These are phyloP conservation scores for Solanum chilense DNA, from an alignment of 257 asterid genomes.

Conservation along the genomic window DNA sequence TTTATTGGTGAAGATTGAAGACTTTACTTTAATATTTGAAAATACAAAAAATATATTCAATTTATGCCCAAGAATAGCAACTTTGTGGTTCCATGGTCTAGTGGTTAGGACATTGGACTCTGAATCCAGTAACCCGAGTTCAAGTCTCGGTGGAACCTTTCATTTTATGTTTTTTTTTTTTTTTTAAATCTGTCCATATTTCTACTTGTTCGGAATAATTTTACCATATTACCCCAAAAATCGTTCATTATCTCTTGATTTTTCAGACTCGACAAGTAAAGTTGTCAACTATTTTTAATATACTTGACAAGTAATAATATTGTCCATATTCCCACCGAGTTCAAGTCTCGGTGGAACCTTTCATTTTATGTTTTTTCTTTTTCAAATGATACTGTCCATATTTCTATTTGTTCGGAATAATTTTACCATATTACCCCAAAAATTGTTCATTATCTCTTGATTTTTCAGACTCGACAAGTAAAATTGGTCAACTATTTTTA, in stretches of 20 bases:
- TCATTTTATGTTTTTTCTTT: neutral
- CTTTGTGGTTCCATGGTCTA: conserved; percentile 18
- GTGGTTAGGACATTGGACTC: conserved; percentile 41
- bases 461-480: too few species aligned
- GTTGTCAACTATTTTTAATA: too few species aligned
- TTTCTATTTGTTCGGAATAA: neutral
- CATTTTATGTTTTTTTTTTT: neutral
- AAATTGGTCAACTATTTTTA: too few species aligned
- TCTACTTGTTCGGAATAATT: neutral
- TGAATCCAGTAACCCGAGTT: conserved; percentile 42
- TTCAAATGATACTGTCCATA: neutral
- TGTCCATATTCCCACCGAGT: conserved; percentile 12
- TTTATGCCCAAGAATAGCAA: accelerated
- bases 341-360: conserved; percentile 19
- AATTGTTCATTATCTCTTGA: too few species aligned
- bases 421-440: too few species aligned
- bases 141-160: conserved; percentile 16
- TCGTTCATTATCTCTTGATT: too few species aligned
- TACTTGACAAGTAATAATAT: too few species aligned
- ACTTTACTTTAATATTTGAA: neutral
- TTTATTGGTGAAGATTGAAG: neutral
- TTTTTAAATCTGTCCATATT: neutral
- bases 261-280: too few species aligned
- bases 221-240: too few species aligned
- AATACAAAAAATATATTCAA: neutral